Percentiles rank a stretch among this genome's conserved stretches.
Evolutionary conservation across 2,329 filamentous ascomycete genomes (phyloP).

Genomic region (Sphaerulina vaccinii): DNA sequence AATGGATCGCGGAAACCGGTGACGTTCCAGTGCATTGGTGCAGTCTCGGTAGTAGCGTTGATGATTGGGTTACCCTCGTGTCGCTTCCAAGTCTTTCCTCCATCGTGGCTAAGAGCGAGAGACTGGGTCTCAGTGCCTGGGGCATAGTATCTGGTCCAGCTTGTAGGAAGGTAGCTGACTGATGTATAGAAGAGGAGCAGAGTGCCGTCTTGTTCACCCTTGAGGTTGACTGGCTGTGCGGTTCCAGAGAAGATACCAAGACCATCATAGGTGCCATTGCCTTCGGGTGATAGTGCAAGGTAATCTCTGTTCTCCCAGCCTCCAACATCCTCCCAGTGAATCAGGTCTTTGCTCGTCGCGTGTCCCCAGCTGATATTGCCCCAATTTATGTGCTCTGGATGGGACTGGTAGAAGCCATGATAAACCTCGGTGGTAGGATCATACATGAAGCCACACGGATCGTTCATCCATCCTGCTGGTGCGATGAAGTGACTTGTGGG

Average conservation of each 20-base stretch:
- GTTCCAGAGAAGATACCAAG: slow-evolving; percentile 56
- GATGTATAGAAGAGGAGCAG: slow-evolving; percentile 51
- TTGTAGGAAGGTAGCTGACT: slow-evolving; percentile 47
- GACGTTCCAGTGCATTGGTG: slow-evolving; percentile 48
- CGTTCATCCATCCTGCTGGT: slow-evolving; percentile 52
- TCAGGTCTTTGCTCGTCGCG: slow-evolving; percentile 51
- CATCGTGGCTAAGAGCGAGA: slow-evolving; percentile 47
- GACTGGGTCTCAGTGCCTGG: slow-evolving; percentile 49
- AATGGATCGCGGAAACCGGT: slow-evolving; percentile 44
- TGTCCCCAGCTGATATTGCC: slow-evolving; percentile 54
- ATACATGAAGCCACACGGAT: slow-evolving; percentile 53
- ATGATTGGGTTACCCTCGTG: slow-evolving; percentile 50
- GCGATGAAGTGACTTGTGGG: slow-evolving; percentile 48
- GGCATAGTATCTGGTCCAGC: slow-evolving; percentile 46
- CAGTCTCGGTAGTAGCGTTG: slow-evolving; percentile 34
- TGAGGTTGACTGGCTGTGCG: slow-evolving; percentile 49
- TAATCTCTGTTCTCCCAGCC: slow-evolving; percentile 49
- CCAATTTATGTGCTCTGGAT: slow-evolving; percentile 50
- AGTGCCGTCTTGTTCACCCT: slow-evolving; percentile 48
- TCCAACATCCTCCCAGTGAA: slow-evolving; percentile 44
- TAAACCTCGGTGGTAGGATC: slow-evolving; percentile 50
- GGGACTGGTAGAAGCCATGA: slow-evolving; percentile 56
- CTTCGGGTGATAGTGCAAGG: slow-evolving; percentile 42
- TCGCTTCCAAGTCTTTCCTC: slow-evolving; percentile 49
- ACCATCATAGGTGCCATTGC: slow-evolving; percentile 48